These are phyloP conservation scores for Alternaria triticimaculans DNA, from an alignment of 2,329 filamentous ascomycete species.

Conservation along the genomic window DNA sequence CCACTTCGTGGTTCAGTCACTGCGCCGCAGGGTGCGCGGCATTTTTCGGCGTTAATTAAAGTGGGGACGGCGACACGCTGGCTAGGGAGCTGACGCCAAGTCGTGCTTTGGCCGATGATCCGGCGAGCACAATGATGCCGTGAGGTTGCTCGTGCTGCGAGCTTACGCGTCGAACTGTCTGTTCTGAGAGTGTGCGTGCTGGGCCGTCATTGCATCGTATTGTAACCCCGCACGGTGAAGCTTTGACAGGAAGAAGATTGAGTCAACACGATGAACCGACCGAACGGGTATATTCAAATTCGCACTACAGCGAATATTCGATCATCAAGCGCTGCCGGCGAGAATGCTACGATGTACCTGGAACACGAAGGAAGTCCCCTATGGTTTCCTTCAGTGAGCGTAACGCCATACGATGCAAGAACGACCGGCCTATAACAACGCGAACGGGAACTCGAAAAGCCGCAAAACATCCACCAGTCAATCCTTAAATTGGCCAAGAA, in stretches of 20 bases:
- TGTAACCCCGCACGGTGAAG: neutral
- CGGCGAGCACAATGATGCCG: neutral
- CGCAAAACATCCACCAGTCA: neutral
- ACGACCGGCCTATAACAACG: neutral
- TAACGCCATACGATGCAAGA: constrained; percentile 13
- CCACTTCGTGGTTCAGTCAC: constrained; percentile 18
- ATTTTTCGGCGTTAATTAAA: constrained; percentile 3
- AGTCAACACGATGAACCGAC: neutral
- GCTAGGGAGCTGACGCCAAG: neutral
- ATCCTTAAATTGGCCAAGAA: neutral
- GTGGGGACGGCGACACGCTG: neutral
- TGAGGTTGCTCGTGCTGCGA: neutral
- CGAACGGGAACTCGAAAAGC: neutral
- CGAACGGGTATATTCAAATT: neutral
- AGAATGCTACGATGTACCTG: neutral
- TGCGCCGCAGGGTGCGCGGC: constrained; percentile 12
- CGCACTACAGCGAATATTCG: neutral
- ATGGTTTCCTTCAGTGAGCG: neutral
- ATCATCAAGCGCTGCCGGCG: neutral
- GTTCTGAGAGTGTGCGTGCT: neutral
- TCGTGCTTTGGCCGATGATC: neutral
- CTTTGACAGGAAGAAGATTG: neutral
- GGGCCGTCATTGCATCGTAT: neutral
- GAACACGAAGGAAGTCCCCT: neutral
- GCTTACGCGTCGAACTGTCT: neutral